A percentile compares a stretch with the other conserved stretches of the same genome.
Evolutionary conservation across 2,329 filamentous ascomycete species (phyloP).

Genomic region (Sclerotiophoma versabilis): DNA sequence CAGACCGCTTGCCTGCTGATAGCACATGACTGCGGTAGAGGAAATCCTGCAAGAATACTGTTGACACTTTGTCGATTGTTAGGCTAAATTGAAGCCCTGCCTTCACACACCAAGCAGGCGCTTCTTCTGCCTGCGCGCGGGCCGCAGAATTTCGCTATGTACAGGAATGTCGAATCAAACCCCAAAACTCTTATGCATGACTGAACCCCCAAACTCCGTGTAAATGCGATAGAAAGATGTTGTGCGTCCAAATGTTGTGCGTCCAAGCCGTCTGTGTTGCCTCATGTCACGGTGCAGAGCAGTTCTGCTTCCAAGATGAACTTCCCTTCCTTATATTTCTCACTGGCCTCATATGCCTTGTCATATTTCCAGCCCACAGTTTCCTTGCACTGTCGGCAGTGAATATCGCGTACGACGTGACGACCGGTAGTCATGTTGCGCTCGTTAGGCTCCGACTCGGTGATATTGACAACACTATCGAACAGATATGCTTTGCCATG

Average conservation of each 20-base stretch:
- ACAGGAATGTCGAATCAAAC: not conserved
- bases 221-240: slow-evolving; percentile 26
- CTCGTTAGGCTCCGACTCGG: slow-evolving; percentile 82
- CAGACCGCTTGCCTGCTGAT: not conserved
- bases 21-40: not conserved
- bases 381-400: slow-evolving; percentile 88
- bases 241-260: not conserved
- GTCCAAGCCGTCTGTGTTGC: not conserved
- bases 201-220: slow-evolving; percentile 28
- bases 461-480: slow-evolving; percentile 90
- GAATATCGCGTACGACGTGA: slow-evolving; percentile 92
- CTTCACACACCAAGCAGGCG: not conserved
- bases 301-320: slow-evolving; percentile 94
- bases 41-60: not conserved
- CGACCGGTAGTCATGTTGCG: slow-evolving; percentile 97
- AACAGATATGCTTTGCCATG: slow-evolving; percentile 99
- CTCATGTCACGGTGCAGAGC: slow-evolving; percentile 74
- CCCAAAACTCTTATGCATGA: slow-evolving; percentile 11
- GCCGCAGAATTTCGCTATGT: not conserved
- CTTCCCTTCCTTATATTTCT: slow-evolving; percentile 99
- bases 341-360: slow-evolving; percentile 87
- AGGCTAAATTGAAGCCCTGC: not conserved
- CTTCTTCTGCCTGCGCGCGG: not conserved
- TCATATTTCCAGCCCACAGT: slow-evolving; percentile 99
- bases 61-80: not conserved